Evolutionary conservation across 306 rosid species (phyloP).

Genomic region (Cucumis melo): DNA sequence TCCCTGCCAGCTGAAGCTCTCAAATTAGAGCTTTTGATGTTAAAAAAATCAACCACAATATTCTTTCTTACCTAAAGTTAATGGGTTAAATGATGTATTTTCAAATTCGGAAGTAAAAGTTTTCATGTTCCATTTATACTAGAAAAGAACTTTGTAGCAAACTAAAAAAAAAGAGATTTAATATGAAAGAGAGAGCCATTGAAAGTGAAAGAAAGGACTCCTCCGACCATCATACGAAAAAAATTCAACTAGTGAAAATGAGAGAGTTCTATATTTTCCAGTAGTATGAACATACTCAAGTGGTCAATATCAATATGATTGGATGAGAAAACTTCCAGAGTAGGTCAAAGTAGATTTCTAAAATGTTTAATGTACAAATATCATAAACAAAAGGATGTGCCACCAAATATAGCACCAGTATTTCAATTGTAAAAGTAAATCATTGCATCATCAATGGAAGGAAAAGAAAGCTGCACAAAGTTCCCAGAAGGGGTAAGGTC

Average conservation of each 20-base stretch:
- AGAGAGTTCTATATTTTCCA: no score
- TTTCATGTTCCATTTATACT: no score
- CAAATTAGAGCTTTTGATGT: neutral
- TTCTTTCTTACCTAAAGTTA: no score
- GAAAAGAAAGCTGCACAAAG: neutral
- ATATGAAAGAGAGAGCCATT: neutral
- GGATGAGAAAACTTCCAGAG: neutral
- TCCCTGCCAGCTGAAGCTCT: neutral
- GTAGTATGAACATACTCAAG: neutral
- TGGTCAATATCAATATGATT: neutral
- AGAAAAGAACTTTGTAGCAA: no score
- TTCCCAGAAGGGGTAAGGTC: constrained; percentile 1
- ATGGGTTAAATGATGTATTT: no score
- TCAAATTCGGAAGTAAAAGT: no score
- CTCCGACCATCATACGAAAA: neutral
- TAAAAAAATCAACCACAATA: neutral
- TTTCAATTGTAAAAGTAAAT: neutral
- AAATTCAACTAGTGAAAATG: neutral
- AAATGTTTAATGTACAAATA: neutral
- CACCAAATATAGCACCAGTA: neutral
- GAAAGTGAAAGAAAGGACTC: neutral
- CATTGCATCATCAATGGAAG: neutral
- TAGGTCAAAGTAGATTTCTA: neutral
- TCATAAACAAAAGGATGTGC: neutral
- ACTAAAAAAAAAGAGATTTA: neutral